Base-by-base conservation (phyloP, 768 basidiomycete species). In the Hygrophorus pudorinus region DNA sequence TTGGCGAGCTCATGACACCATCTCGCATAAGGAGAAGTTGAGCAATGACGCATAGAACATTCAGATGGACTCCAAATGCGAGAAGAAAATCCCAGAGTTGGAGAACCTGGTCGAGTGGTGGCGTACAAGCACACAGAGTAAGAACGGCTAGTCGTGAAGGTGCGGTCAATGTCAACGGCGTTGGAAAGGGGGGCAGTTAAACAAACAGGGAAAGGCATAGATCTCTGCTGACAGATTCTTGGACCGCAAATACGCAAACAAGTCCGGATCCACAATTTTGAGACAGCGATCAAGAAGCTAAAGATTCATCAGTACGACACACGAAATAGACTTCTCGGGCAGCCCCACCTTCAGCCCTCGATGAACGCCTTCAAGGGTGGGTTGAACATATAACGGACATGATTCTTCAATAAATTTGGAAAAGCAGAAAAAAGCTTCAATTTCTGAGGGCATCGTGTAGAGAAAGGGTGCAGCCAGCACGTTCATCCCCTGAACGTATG, bases 401-500 rank as follows among this genome's bases (percentile, higher is more conserved):
- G 78, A 81, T 45, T 83, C 81, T 65, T 97, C 94, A 53, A 98
- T 96, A 59, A 99, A 99, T 54, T 84, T 87, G 20, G 89, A 77
- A 57, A 99, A 98, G 63, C 90, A 96, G 49, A 83, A 92, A 63
- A 97, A 99, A 1, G 96, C 96, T 62, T 99, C 96, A n/a, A 98
- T 64, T 61, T 99, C 91, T 8, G 91, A 91, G 5, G 96, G 93
- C 79, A 98, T 87, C 9, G 87, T 90, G 58, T 96, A 99, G 21
- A 99, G 73, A 62, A 98, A 99, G 0, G 96, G 96, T 2, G 96
- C 96, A 16, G 93, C 91, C 29, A 99, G 79, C 38, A 98, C 96
- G 59, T 99, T 99, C 91, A 96, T 97, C 24, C 96, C 96, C 64
- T 99, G 94, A 7, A 99, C 93, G 55, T 98, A 99, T 24, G 88